Base-by-base conservation (phyloP, 2,329 filamentous ascomycete species). In the Myotisia sp. region DNA sequence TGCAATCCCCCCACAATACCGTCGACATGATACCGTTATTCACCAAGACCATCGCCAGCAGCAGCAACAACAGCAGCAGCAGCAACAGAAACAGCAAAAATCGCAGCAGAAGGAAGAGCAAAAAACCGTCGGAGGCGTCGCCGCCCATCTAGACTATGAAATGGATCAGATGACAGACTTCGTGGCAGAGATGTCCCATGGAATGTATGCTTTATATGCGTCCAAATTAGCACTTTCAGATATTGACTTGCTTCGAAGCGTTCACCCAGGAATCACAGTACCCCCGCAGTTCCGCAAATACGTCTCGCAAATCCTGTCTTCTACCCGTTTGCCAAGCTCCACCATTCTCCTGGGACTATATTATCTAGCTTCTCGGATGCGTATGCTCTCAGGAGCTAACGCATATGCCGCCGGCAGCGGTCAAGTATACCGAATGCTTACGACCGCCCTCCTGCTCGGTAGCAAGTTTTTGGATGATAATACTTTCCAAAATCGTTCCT, bases 391-490 rank as follows among this genome's bases (percentile, higher is more conserved):
- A 44, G 55, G 56, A 16, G 59, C 62, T 37, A 62, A 57, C 9
- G 63, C 70, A 23, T 76, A 71, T 48, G 67, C 70, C 18, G 58
- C 65, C 33, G 64, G 63, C 26, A 71, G 65, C 36, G 79, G 78
- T 27, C 77, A 90, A 52, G 71, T 92, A 36, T 92, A 87, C 68
- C 79, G 84, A 40, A 78, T 92, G 63, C 69, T 93, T 43, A 92
- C 85, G 5, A 79, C 87, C 23, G 75, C 80, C 5, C 64, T 94
- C 37, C 70, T 94, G 33, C 68, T 94, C 34, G 86, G 84, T 40
- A 92, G 84, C 73, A 94, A 94, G 63, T 94, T 93, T 51, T 66
- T 93, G 45, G 86, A 94, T 51, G 86, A 93, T 66, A 93, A 93
- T 61, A 94, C 86, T 4, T 94, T 94, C 60, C 86, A 93, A 67